Evolutionary conservation across 2,329 filamentous ascomycete genomes (phyloP), one percentile per base, ranked within the genome.

Genomic region (Trichoderma oligosporum): DNA sequence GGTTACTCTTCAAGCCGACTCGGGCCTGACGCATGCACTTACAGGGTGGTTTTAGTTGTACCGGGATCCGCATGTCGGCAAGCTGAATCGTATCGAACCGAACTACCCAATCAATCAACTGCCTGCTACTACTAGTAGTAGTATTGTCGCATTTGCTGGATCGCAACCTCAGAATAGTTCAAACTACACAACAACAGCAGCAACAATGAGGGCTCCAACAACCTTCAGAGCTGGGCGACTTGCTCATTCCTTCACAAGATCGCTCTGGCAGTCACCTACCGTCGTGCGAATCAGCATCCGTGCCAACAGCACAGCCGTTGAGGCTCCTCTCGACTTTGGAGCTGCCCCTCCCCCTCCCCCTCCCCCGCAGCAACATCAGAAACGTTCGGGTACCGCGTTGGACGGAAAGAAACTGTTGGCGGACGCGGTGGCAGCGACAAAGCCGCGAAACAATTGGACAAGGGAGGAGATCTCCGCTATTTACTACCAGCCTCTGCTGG

Each of bases 401-500:
- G 53, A 64, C 59, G 68, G 63, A 24, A 65, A 62, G 48, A 62
- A 68, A 51, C 71, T 78, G 20, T 62, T 81, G 33, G 71, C 66
- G 6, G 70, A 74, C 63, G 87, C 88, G 7, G 77, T 88, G 20
- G 76, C 80, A 42, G 84, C 86, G 20, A 79, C 74, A 1, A 74
- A 69, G 5, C 82, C 88, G 11, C 79, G 89, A 48, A 86, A 85
- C 66, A 82, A 86, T 71, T 96, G 91, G 91, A 89, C 89, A 5
- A 84, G 82, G 62, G 85, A 92, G 62, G 88, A 96, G 74, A 91
- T 96, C 61, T 77, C 86, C 8, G 83, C 88, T 62, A 87, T 96
- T 64, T 95, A 94, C 74, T 82, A 92, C 68, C 87, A 86, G 49
- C 89, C 90, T 14, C 76, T 95, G 69, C 86, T 92, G 77, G 87